phyloP scores from a whole-genome alignment of 2,329 filamentous ascomycete genomes.

The Zymoseptoria passerinii region DNA sequence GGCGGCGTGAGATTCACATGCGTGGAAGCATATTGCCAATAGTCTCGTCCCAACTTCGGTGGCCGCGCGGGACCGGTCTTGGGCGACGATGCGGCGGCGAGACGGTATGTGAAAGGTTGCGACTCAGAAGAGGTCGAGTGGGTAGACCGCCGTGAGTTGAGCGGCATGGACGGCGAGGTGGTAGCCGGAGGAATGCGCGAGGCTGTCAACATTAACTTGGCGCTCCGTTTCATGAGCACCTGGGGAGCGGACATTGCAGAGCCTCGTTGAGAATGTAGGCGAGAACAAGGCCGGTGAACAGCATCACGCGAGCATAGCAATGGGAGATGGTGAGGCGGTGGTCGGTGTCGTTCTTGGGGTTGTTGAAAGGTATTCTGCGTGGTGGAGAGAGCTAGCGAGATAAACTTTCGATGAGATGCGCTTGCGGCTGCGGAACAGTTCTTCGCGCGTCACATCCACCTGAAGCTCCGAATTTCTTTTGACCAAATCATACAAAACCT shows the following conservation, averaged over 20 bases:
- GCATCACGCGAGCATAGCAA: conserved; percentile 2
- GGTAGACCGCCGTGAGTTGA: conserved; percentile 3
- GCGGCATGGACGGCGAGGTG: neutral
- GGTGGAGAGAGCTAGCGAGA: neutral
- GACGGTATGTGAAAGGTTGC: conserved; percentile 29
- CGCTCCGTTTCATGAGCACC: conserved; percentile 13
- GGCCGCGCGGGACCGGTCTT: conserved; percentile 29
- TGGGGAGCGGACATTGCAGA: conserved; percentile 22
- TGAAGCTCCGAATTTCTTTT: neutral
- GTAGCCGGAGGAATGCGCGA: conserved; percentile 2
- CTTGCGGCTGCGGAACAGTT: neutral
- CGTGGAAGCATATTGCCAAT: conserved; percentile 28
- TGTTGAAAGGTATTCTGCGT: neutral
- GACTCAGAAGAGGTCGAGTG: conserved; percentile 2
- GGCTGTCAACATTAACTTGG: conserved; percentile 15
- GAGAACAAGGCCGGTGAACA: conserved; percentile 15
- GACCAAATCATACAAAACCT: neutral
- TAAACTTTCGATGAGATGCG: neutral
- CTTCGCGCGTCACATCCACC: neutral
- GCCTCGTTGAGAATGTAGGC: conserved; percentile 13
- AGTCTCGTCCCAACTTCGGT: conserved; percentile 45
- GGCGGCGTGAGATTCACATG: conserved; percentile 40
- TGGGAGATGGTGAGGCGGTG: neutral
- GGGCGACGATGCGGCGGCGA: conserved; percentile 30
- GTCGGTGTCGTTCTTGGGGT: neutral